Conservation (phyloP, 768 basidiomycete species). For the Albatrellus ellisii region DNA sequence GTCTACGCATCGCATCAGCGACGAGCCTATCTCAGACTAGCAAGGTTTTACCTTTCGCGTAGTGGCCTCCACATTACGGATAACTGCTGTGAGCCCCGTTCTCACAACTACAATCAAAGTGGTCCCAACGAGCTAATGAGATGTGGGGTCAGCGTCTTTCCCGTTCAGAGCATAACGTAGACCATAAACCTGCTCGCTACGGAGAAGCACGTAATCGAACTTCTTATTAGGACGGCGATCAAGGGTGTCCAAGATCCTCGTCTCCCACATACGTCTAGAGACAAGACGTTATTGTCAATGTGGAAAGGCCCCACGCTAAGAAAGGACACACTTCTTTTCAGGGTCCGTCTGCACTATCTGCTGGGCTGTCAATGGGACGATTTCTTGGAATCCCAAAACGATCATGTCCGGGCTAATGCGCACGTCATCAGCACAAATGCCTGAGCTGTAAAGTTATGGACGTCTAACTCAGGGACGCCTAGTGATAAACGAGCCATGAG, state of each 20-base stretch:
- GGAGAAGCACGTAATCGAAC: constrained; percentile 68
- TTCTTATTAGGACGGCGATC: constrained; percentile 55
- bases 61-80: constrained; percentile 86
- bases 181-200: constrained; percentile 73
- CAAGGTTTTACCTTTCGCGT: constrained; percentile 62
- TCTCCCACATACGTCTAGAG: constrained; percentile 75
- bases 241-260: constrained; percentile 65
- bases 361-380: constrained; percentile 94
- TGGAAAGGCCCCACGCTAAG: too few relatives aligned
- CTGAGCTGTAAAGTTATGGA: constrained; percentile 14
- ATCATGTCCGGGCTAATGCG: constrained; percentile 70
- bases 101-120: constrained; percentile 81
- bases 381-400: constrained; percentile 89
- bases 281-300: too few relatives aligned
- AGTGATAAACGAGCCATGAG: not conserved
- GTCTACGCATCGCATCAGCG: constrained; percentile 32
- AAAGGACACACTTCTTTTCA: constrained; percentile 56
- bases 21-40: not conserved
- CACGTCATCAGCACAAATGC: not conserved
- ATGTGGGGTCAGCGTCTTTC: not conserved
- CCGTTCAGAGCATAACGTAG: not conserved
- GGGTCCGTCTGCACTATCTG: constrained; percentile 96
- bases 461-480: constrained; percentile 43
- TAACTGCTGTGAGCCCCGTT: constrained; percentile 57
- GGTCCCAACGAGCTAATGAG: constrained; percentile 77